phyloP scores from a whole-genome alignment of 2,329 filamentous ascomycete genomes.

The Allantophomopsis cytisporea region DNA sequence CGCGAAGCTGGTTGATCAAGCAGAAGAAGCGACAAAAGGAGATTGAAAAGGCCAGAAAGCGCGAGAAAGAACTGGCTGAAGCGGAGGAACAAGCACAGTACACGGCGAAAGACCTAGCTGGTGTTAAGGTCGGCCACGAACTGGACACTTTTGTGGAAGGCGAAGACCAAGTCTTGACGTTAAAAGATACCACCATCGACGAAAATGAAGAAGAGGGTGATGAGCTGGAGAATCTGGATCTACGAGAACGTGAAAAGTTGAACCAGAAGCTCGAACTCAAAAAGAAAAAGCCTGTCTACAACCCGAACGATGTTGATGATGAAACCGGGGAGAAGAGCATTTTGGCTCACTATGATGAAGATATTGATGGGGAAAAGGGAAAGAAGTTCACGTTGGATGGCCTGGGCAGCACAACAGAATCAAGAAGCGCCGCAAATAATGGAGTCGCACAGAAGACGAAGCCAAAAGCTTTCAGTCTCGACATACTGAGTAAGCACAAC shows the following conservation, averaged over 20 bases:
- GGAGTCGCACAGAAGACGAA: slow-evolving; percentile 44
- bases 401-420: slow-evolving; percentile 54
- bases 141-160: slow-evolving; percentile 67
- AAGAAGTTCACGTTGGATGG: slow-evolving; percentile 82
- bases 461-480: slow-evolving; percentile 61
- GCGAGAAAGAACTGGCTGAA: slow-evolving; percentile 66
- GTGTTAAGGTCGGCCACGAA: slow-evolving; percentile 86
- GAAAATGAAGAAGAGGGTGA: slow-evolving; percentile 79
- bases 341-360: slow-evolving; percentile 87
- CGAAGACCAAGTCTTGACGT: slow-evolving; percentile 78
- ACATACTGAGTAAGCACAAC: slow-evolving; percentile 42
- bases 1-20: slow-evolving; percentile 74
- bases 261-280: slow-evolving; percentile 71
- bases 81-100: slow-evolving; percentile 66
- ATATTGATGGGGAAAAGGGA: slow-evolving; percentile 78
- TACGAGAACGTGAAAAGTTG: slow-evolving; percentile 60
- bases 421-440: slow-evolving; percentile 36
- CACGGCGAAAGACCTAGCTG: slow-evolving; percentile 73
- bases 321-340: slow-evolving; percentile 53
- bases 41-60: slow-evolving; percentile 61
- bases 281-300: slow-evolving; percentile 81
- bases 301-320: slow-evolving; percentile 62
- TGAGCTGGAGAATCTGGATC: slow-evolving; percentile 66
- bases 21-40: slow-evolving; percentile 93
- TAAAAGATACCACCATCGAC: slow-evolving; percentile 86